Conservation (phyloP, 495 filamentous ascomycete species). For the Xanthoparmelia taractica region DNA sequence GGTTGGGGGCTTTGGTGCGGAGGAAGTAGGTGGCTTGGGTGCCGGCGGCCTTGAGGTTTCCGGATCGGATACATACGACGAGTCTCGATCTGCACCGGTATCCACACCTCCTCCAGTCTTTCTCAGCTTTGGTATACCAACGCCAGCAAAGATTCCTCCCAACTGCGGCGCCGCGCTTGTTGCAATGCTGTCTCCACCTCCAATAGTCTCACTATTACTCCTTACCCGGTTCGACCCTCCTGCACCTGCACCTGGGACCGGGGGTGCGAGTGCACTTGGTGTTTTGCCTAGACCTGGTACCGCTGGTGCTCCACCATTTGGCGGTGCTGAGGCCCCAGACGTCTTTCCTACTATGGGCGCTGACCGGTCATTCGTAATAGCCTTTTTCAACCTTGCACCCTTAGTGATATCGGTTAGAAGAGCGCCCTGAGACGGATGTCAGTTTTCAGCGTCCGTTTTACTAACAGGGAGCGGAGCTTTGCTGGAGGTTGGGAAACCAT, state of each 20-base stretch:
- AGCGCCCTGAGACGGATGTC: slow-evolving; percentile 55
- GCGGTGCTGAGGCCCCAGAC: slow-evolving; percentile 48
- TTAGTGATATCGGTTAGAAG: slow-evolving; percentile 85
- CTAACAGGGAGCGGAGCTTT: neutral
- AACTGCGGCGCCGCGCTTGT: slow-evolving; percentile 67
- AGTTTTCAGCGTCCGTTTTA: neutral
- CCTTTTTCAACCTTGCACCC: slow-evolving; percentile 72
- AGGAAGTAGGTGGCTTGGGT: slow-evolving; percentile 53
- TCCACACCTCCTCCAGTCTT: slow-evolving; percentile 84
- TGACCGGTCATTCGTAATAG: slow-evolving; percentile 91
- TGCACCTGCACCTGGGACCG: slow-evolving; percentile 49
- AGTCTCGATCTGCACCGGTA: slow-evolving; percentile 72
- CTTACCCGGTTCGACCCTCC: slow-evolving; percentile 53
- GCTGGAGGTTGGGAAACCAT: neutral
- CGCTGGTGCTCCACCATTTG: slow-evolving; percentile 68
- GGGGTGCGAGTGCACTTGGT: slow-evolving; percentile 65
- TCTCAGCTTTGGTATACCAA: slow-evolving; percentile 86
- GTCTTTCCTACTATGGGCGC: slow-evolving; percentile 59
- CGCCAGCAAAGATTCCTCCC: slow-evolving; percentile 77
- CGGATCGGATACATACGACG: slow-evolving; percentile 73
- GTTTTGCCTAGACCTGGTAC: slow-evolving; percentile 61
- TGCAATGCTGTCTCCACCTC: slow-evolving; percentile 32
- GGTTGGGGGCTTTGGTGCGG: slow-evolving; percentile 44
- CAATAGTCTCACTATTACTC: slow-evolving; percentile 70
- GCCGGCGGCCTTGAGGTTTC: slow-evolving; percentile 55